These are phyloP conservation scores for Davidsoniella eucalypti DNA, from an alignment of 2,329 filamentous ascomycete species.

Conservation along the genomic window DNA sequence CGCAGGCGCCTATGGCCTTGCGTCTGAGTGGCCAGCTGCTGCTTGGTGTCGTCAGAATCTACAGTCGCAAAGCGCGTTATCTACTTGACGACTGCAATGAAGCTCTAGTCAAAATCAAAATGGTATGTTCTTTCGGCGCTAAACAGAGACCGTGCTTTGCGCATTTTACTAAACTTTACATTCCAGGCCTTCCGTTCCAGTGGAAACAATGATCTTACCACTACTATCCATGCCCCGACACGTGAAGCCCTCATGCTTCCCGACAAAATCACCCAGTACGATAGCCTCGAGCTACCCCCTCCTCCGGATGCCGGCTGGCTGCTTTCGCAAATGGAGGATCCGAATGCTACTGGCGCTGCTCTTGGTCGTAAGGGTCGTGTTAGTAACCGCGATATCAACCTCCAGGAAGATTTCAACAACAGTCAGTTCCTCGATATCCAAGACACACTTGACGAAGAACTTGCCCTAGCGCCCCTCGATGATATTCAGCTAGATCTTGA, in stretches of 20 bases:
- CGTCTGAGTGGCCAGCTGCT: slow-evolving; percentile 86
- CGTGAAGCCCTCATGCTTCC: slow-evolving; percentile 77
- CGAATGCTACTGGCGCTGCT: slow-evolving; percentile 30
- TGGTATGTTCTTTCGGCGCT: slow-evolving; percentile 41
- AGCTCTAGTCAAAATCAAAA: slow-evolving; percentile 93
- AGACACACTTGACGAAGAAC: slow-evolving; percentile 40
- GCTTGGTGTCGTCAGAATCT: slow-evolving; percentile 91
- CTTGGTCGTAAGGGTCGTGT: slow-evolving; percentile 40
- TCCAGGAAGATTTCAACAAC: slow-evolving; percentile 52
- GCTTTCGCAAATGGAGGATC: slow-evolving; percentile 55
- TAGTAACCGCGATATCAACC: slow-evolving; percentile 48
- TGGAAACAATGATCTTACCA: slow-evolving; percentile 89
- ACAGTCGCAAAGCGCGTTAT: slow-evolving; percentile 92
- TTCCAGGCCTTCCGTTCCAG: slow-evolving; percentile 76
- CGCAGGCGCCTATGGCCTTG: slow-evolving; percentile 85
- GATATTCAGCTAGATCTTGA: slow-evolving; percentile 60
- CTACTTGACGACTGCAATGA: slow-evolving; percentile 95
- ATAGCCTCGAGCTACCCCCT: slow-evolving; percentile 59
- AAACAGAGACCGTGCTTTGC: not conserved
- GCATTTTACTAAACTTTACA: not conserved
- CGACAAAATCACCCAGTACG: slow-evolving; percentile 83
- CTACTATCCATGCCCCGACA: slow-evolving; percentile 62
- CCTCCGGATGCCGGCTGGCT: slow-evolving; percentile 80
- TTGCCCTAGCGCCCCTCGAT: slow-evolving; percentile 38
- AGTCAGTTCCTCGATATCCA: slow-evolving; percentile 68